phyloP scores from a whole-genome alignment of 2,329 filamentous ascomycete species.

The Neofusicoccum cordaticola region DNA sequence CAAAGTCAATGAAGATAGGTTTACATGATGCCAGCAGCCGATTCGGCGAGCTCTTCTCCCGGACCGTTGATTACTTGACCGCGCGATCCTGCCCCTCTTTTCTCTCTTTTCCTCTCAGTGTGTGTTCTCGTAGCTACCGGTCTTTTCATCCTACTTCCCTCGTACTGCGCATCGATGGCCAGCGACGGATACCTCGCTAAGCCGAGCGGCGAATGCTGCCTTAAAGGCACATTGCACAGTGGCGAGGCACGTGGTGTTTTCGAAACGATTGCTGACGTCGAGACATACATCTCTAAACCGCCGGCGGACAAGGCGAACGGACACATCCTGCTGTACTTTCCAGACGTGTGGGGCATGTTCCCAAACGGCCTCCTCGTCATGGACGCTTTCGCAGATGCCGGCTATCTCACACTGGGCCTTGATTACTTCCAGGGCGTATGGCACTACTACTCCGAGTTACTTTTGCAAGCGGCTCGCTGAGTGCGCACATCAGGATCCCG shows the following conservation, averaged over 20 bases:
- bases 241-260: constrained; percentile 38
- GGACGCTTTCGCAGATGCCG: constrained; percentile 47
- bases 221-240: constrained; percentile 39
- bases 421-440: constrained; percentile 48
- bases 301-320: constrained; percentile 35
- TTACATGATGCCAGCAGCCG: too few relatives aligned
- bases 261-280: constrained; percentile 33
- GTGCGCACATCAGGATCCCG: constrained; percentile 36
- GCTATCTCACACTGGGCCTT: constrained; percentile 43
- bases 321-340: constrained; percentile 46
- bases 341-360: constrained; percentile 47
- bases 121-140: neutral
- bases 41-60: too few relatives aligned
- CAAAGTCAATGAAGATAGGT: too few relatives aligned
- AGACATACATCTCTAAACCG: constrained; percentile 40
- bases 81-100: too few relatives aligned
- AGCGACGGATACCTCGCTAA: constrained; percentile 26
- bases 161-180: neutral
- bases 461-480: neutral
- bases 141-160: neutral
- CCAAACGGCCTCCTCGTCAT: constrained; percentile 46
- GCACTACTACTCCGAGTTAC: neutral
- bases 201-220: constrained; percentile 40
- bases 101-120: too few relatives aligned
- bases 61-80: too few relatives aligned